Base-by-base conservation (phyloP, 495 filamentous ascomycete species). In the Zalerion maritima region DNA sequence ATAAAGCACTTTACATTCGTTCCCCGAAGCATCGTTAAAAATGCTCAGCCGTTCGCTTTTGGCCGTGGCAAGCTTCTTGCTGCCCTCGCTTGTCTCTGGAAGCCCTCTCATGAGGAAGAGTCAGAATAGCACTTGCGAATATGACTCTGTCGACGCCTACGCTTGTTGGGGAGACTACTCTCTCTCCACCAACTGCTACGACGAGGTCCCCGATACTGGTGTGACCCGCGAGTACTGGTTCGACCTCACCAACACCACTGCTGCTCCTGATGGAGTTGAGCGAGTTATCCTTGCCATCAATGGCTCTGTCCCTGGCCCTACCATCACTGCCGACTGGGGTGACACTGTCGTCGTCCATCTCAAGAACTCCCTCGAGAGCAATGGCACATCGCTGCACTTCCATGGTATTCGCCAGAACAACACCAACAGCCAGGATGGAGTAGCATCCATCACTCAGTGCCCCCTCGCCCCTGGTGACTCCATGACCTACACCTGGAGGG, bases 371-470 rank as follows among this genome's bases (percentile, higher is more conserved):
- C 38, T 62, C 26, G 41, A 40, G 24, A 45, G 46, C 7, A 58
- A 67, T 26, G 54, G 48, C 12, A 69, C 52, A 14, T 49, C 42
- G 6, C 56, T 69, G 28, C 75, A 82, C 38, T 79, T 67, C 64
- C 59, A 64, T 29, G 58, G 56, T 26, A 43, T 62, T 12, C 41
- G 52, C 18, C 47, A 58, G 35, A 48, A 50, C 35, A 37, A 34
- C 19, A 52, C 52, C 12, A 46, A 43, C 30, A 37, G 52, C 14
- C 39, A 52, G 16, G 58, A 64, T 31, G 61, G 61, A 22, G 50
- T 63, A 5, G 50, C 51, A 9, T 47, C 46, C n/a, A 49, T 61
- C 7, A 61, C 57, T n/a, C 58, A 66, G 38, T 66, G 63, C 38
- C 59, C 59, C 7, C 42, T 56, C n/a, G 37, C 50, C 10, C 58